Base-by-base conservation (phyloP, 768 basidiomycete species). In the Mycena chlorophos region DNA sequence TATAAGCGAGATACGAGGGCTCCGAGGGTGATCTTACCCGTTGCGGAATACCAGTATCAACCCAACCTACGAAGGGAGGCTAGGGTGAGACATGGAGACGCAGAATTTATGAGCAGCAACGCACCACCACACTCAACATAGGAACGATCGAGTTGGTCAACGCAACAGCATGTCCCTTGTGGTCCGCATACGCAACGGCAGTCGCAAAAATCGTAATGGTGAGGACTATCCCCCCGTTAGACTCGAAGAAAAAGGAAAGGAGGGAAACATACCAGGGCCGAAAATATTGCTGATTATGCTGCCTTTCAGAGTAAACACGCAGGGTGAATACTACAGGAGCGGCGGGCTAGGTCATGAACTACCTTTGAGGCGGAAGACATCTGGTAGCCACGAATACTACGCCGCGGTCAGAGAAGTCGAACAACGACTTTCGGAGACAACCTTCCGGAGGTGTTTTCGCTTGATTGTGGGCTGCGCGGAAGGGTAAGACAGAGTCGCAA, bases 321-420 rank as follows among this genome's bases (percentile, higher is more conserved):
- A n/a, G n/a, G n/a, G 19, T 34, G 26, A 29, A 16, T 46, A 45
- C 40, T 12, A 26, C 25, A 47, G 12, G 20, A 47, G 38, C 46
- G 17, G 17, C 25, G 27, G 25, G 43, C 22, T 22, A 17, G n/a
- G 49, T 75, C 86, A 63, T 68, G 92, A 89, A 60, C 88, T 91
- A 62, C 90, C 89, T 76, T 92, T 85, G 59, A 94, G 52, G 37
- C 92, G 83, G 40, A 94, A 75, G 19, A 94, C 89, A 70, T 94
- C 93, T 2, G 92, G 90, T 13, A 94, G 75, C 92, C 93, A 95
- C 16, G 89, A 90, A 67, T 91, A 92, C 89, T 91, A 49, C 27
- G 27, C 34, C 20, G 54, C 20, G 45, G 47, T 43, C 13, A 52
- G 27, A 51, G 56, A 30, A 28, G 40, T 30, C 19, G 31, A 34